Base-by-base conservation (phyloP, 768 basidiomycete species). In the Leccinum boreale region DNA sequence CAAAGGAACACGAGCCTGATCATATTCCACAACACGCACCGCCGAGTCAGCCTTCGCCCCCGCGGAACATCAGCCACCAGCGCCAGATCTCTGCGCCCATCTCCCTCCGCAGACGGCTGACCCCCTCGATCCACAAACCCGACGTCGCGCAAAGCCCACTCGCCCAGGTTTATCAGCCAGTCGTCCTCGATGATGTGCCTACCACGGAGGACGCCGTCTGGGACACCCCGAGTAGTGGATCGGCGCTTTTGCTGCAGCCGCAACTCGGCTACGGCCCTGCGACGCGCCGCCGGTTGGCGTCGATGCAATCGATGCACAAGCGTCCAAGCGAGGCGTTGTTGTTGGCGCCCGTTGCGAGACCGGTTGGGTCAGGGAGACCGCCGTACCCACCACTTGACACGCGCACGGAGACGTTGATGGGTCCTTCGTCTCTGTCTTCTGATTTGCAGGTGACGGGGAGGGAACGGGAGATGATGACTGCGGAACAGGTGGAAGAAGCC, bases 121-220 rank as follows among this genome's bases (percentile, higher is more conserved):
- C 56, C 23, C 52, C 71, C 5, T 70, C 67, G 24, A 42, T 53
- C 24, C 60, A 61, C 31, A 67, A 50, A 53, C 31, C 50, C 5
- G 73, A 73, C 26, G 50, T 66, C 10, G 62, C 71, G 2, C 78
- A 79, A 17, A 77, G 71, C 50, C 90, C 91, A 15, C 77, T 92
- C 3, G 88, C 88, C 2, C 88, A 90, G 67, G 76, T 90, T 14
- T 92, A 82, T 67, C 86, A 86, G 55, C 87, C 89, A 12, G 60
- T 91, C 19, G 53, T 84, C 6, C 73, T 88, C 15, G 82, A 85
- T 52, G 81, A 83, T 2, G 71, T 19, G 11, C 48, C 77, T 19
- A 72, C 74, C 8, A 65, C 67, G 2, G 67, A 73, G 46, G 75
- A 77, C 56, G 72, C 75, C 14, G 57, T 52, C 9, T 58, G 58